Evolutionary conservation across 2,329 filamentous ascomycete genomes (phyloP), one percentile per base, ranked within the genome.

Genomic region (Botrytis fabae): DNA sequence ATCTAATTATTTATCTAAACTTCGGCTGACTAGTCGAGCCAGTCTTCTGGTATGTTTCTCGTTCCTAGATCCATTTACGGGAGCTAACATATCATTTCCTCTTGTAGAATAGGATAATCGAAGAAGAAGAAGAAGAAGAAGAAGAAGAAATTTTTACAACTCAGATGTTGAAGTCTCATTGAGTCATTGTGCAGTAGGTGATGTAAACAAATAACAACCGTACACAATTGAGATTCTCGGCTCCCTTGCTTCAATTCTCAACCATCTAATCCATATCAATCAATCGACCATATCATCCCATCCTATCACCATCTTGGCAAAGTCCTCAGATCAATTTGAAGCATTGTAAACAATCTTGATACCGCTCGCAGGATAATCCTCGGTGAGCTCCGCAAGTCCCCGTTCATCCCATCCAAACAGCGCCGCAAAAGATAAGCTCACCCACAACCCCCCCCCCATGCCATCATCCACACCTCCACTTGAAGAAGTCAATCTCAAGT

Each of bases 381-480:
- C 32, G 57, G 57, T 32, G 57, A 60, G 57, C 28, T 60, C 57
- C 32, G 57, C 32, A 57, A 18, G 51, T 57, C n/a, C 51, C 14
- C 51, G 16, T 32, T 57, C 14, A 57, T 18, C n/a, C n/a, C 51
- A 28, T 57, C 51, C 7, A 57, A 57, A 57, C 14, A 57, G 51
- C 51, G n/a, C 51, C 51, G 51, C 51, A 57, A 57, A 57, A 57
- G 51, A 57, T 57, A 57, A 57, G 51, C 51, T 57, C n/a, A 32
- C 18, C 7, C 6, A 18, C n/a, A 28, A 16, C 14, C 51, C n/a
- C 14, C 51, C n/a, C n/a, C 51, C 51, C 51, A 57, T 28, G 51
- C 28, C 51, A 57, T 57, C n/a, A 57, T 57, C 51, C 51, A 57
- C 51, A 32, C 51, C 51, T 57, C 51, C 51, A 57, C 51, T 18